Conservation (phyloP, 1,284 basidiomycete genomes). For the Leccinum ponderosum region DNA sequence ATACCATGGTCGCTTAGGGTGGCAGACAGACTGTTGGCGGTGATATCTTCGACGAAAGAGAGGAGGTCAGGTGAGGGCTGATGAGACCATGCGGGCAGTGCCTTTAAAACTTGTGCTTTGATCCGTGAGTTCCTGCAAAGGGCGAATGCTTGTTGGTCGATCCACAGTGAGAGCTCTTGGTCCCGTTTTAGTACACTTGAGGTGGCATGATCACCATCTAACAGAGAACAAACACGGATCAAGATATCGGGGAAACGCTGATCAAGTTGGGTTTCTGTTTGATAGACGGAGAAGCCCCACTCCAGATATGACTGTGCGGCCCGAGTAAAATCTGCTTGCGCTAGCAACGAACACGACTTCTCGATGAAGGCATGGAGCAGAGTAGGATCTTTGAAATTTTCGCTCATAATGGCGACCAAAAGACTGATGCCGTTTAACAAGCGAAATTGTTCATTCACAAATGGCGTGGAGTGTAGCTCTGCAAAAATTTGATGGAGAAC, state of each 20-base stretch:
- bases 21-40: conserved; percentile 46
- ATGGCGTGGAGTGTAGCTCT: conserved; percentile 63
- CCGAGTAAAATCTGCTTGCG: conserved; percentile 66
- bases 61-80: conserved; percentile 49
- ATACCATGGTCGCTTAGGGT: conserved; percentile 57
- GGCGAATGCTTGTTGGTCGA: conserved; percentile 51
- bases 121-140: conserved; percentile 44
- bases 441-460: conserved; percentile 87
- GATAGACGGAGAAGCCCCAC: conserved; percentile 68
- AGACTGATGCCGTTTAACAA: conserved; percentile 74
- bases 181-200: conserved; percentile 39
- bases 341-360: conserved; percentile 65
- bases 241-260: conserved; percentile 63
- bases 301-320: conserved; percentile 75
- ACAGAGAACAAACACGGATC: conserved; percentile 60
- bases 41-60: conserved; percentile 45
- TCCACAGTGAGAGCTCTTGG: conserved; percentile 57
- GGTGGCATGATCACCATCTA: conserved; percentile 48
- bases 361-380: conserved; percentile 70
- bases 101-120: conserved; percentile 48
- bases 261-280: conserved; percentile 40
- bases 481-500: conserved; percentile 75
- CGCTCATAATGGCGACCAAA: conserved; percentile 61
- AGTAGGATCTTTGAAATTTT: conserved; percentile 56
- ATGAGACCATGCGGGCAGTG: conserved; percentile 73